phyloP scores from a whole-genome alignment of 139 green algal genomes.

The Closterium sp. region DNA sequence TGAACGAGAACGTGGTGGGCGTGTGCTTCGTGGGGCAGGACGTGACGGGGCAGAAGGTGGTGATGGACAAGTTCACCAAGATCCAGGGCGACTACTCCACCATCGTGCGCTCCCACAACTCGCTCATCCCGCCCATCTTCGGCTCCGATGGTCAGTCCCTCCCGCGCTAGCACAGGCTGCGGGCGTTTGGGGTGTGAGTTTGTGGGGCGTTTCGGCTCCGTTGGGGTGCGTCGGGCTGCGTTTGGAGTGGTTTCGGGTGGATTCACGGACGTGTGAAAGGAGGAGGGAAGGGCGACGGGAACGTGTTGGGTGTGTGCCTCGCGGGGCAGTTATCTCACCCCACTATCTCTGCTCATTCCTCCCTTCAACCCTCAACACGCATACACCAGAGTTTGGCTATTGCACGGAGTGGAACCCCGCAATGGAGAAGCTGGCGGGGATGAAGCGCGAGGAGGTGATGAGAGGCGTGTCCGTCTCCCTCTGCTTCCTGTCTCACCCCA shows the following conservation, averaged over 20 bases:
- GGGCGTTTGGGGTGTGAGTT: too few relatives aligned
- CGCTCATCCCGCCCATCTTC: constrained; percentile 55
- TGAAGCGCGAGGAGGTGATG: not conserved
- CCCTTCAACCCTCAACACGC: too few relatives aligned
- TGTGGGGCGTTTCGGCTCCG: too few relatives aligned
- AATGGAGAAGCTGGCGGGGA: not conserved
- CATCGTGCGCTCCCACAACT: constrained; percentile 43
- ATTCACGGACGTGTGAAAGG: too few relatives aligned
- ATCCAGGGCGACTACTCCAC: constrained; percentile 47
- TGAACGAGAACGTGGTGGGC: constrained; percentile 51
- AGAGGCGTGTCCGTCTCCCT: not conserved
- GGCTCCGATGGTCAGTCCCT: constrained; percentile 37
- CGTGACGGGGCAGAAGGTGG: constrained; percentile 48
- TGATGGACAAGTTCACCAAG: constrained; percentile 54
- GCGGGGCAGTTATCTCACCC: too few relatives aligned
- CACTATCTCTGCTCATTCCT: too few relatives aligned
- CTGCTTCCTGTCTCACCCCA: too few relatives aligned
- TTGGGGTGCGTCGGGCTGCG: too few relatives aligned
- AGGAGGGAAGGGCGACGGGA: too few relatives aligned
- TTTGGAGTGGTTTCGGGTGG: too few relatives aligned
- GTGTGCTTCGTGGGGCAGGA: constrained; percentile 56
- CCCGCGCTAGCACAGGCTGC: not conserved
- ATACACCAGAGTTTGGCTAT: not conserved
- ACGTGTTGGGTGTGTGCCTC: too few relatives aligned
- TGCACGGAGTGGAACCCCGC: not conserved